phyloP scores from a whole-genome alignment of 352 stramenopile species.

The Blastocystis sp. region DNA sequence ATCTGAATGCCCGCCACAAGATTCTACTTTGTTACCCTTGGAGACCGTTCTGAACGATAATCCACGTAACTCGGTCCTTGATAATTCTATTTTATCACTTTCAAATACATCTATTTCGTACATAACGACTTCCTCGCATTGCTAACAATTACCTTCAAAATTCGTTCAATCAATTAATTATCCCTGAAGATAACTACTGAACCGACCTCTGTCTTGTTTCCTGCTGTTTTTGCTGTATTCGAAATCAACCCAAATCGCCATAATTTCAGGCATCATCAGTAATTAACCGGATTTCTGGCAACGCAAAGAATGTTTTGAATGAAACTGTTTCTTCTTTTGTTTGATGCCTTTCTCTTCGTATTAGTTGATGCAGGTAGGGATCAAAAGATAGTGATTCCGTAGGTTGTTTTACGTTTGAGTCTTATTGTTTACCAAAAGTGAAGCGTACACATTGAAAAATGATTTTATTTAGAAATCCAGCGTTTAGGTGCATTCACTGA shows the following conservation, averaged over 20 bases:
- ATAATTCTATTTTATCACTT: no score
- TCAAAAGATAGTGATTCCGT: not conserved
- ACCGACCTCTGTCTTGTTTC: no score
- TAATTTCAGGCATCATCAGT: not conserved
- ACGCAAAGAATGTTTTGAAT: not conserved
- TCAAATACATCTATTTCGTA: no score
- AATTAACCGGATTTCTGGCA: not conserved
- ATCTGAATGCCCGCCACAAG: no score
- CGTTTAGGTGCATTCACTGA: not conserved
- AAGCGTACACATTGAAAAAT: not conserved
- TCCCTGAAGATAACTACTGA: no score
- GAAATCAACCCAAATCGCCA: not conserved
- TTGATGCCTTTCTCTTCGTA: not conserved
- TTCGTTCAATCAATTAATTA: no score
- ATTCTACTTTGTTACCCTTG: no score
- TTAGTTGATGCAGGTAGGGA: not conserved
- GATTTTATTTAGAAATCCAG: conserved; percentile 34
- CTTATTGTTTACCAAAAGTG: conserved; percentile 8
- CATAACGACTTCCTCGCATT: no score
- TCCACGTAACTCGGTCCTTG: no score
- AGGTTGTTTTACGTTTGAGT: conserved; percentile 11
- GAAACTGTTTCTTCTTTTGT: not conserved
- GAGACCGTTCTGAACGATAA: no score
- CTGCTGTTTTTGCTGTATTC: no score
- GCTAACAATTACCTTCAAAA: no score